A percentile compares a stretch with the other conserved stretches of the same genome.
Conservation (phyloP, 2,329 filamentous ascomycete genomes). For the Leptographium wingfieldii region DNA sequence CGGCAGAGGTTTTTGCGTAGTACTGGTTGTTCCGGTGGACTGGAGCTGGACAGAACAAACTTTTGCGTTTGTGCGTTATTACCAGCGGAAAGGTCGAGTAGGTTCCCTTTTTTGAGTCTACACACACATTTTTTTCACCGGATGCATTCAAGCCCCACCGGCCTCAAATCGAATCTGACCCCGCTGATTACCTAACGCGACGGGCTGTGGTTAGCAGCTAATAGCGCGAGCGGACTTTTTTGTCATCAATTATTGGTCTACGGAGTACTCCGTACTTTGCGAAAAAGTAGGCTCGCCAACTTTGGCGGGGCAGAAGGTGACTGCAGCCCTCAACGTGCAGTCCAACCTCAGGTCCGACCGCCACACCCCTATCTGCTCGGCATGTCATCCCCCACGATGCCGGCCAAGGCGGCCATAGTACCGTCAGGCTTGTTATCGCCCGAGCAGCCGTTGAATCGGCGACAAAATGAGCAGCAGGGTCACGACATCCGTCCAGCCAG, state of each 20-base stretch:
- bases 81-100: not conserved
- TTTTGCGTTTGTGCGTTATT: slow-evolving; percentile 3
- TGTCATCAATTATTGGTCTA: not conserved
- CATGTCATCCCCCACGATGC: not conserved
- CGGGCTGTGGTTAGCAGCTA: not conserved
- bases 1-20: slow-evolving; percentile 3
- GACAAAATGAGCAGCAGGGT: slow-evolving; percentile 27
- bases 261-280: not conserved
- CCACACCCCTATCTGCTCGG: not conserved
- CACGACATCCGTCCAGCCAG: slow-evolving; percentile 27
- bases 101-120: not conserved
- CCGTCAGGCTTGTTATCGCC: slow-evolving; percentile 8
- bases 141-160: not conserved
- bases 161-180: not conserved
- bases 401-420: slow-evolving; percentile 1
- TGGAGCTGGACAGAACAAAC: slow-evolving; percentile 1
- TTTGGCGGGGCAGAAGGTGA: not conserved
- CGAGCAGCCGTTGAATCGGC: slow-evolving; percentile 52
- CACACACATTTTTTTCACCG: not conserved
- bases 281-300: not conserved
- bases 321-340: not conserved
- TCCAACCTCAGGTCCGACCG: not conserved
- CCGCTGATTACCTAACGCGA: not conserved
- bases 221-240: not conserved
- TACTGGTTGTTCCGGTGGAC: slow-evolving; percentile 2